Base-by-base conservation (phyloP, 805 yeast species). In the Zygoascus bituminiphila region DNA sequence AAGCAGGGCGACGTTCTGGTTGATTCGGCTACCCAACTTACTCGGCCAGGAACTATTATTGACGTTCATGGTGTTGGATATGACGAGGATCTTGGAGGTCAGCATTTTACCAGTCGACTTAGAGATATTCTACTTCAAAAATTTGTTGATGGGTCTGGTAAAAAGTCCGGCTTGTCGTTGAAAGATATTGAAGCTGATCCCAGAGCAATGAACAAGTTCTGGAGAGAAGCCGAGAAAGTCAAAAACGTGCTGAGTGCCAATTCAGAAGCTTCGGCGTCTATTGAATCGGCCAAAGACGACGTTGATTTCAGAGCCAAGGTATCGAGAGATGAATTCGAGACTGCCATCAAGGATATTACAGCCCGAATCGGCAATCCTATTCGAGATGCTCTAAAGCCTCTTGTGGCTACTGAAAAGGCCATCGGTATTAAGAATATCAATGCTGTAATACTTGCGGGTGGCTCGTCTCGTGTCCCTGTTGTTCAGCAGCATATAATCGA, bases 231-330 rank as follows among this genome's bases (percentile, higher is more conserved):
- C 10, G 98, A 93, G 63, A 85, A 87, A 63, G 89, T 91, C 4
- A 93, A 93, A 65, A 70, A 79, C 31, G 80, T 93, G 22, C 70
- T 93, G 44, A 87, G 96, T 61, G 97, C 96, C 5, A 93, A 93
- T 63, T 65, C 71, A 17, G 98, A 91, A 41, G 86, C 86, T 12
- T 67, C 69, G n/a, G 77, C 85, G 2, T 78, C 84, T 14, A 74
- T 91, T 48, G 98, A 93, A 66, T 76, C 87, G 2, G 61, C 91
- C 21, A 73, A 72, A 57, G 72, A 81, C 29, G 96, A 88, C 49
- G 67, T 76, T 44, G 98, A 93, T 62, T 81, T 89, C 67, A 78
- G 72, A 56, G 66, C 82, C 2, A 59, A 64, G 4, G 63, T 93
- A n/a, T 69, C 87, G 0, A 79, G 97, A 60, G 78, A 76, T n/a